Evolutionary conservation across 495 filamentous ascomycete species (phyloP).

Genomic region (Penicillium soppii): DNA sequence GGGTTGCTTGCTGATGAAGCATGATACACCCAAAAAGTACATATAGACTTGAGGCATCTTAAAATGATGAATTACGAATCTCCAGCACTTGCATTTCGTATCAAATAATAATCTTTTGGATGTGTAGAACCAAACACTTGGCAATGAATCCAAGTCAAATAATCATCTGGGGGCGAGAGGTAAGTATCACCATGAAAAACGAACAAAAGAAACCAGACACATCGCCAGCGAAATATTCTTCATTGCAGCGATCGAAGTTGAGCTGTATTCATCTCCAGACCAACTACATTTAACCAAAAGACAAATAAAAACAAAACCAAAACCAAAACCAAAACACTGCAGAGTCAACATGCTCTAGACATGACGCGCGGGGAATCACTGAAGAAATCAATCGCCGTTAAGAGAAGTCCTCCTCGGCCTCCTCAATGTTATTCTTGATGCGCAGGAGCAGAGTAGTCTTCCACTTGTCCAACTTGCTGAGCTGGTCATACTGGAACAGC

Average conservation of each 20-base stretch:
- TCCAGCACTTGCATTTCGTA: constrained; percentile 5
- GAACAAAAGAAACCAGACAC: neutral
- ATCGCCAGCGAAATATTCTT: neutral
- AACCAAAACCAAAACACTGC: constrained; percentile 8
- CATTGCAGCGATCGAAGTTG: neutral
- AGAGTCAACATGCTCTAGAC: constrained; percentile 13
- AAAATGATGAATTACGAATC: constrained; percentile 38
- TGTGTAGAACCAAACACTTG: neutral
- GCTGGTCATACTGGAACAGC: constrained; percentile 81
- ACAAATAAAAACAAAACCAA: constrained; percentile 7
- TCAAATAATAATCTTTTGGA: neutral
- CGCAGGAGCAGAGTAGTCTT: constrained; percentile 82
- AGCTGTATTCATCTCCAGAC: constrained; percentile 8
- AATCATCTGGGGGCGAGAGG: neutral
- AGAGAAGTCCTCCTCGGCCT: constrained; percentile 72
- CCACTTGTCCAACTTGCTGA: constrained; percentile 93
- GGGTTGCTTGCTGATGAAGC: constrained; percentile 10
- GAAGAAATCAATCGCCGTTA: constrained; percentile 31
- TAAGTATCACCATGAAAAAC: neutral
- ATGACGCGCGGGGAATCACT: constrained; percentile 29
- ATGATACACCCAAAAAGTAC: constrained; percentile 30
- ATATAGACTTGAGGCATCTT: constrained; percentile 31
- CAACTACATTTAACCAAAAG: neutral
- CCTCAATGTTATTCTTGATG: constrained; percentile 80
- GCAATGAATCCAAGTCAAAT: neutral